Conservation (phyloP, 2,329 filamentous ascomycete genomes). For the Fusarium transvaalense region DNA sequence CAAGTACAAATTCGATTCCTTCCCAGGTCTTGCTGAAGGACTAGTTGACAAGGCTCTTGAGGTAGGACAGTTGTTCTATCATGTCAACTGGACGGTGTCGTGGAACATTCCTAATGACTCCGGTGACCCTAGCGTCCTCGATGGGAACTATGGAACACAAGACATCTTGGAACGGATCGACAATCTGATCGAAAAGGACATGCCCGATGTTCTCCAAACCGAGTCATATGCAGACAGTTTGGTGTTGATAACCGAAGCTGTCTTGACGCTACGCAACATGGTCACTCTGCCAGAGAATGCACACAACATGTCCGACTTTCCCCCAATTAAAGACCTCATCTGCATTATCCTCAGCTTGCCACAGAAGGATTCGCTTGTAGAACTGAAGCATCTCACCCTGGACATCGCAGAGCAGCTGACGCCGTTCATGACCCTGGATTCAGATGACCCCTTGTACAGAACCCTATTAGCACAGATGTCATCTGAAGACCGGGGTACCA, state of each 20-base stretch:
- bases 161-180: constrained; percentile 75
- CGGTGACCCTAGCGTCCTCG: constrained; percentile 61
- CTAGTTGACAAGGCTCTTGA: constrained; percentile 87
- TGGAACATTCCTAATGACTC: constrained; percentile 71
- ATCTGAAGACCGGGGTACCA: constrained; percentile 82
- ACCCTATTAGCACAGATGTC: constrained; percentile 75
- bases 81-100: constrained; percentile 83
- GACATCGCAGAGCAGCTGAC: constrained; percentile 94
- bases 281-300: constrained; percentile 93
- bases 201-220: constrained; percentile 78
- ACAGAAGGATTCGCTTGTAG: constrained; percentile 76
- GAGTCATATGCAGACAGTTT: constrained; percentile 77
- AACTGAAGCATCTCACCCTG: constrained; percentile 90
- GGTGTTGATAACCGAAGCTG: constrained; percentile 84
- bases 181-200: constrained; percentile 68
- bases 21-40: constrained; percentile 87
- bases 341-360: constrained; percentile 86
- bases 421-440: constrained; percentile 78
- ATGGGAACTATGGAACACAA: constrained; percentile 64
- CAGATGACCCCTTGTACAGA: constrained; percentile 82
- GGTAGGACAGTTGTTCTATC: constrained; percentile 82
- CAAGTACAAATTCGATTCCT: constrained; percentile 95
- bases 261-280: constrained; percentile 93
- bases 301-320: constrained; percentile 79
- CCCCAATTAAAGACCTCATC: constrained; percentile 82